Base-by-base conservation (phyloP, 495 filamentous ascomycete species). In the Aspergillus nidulans region DNA sequence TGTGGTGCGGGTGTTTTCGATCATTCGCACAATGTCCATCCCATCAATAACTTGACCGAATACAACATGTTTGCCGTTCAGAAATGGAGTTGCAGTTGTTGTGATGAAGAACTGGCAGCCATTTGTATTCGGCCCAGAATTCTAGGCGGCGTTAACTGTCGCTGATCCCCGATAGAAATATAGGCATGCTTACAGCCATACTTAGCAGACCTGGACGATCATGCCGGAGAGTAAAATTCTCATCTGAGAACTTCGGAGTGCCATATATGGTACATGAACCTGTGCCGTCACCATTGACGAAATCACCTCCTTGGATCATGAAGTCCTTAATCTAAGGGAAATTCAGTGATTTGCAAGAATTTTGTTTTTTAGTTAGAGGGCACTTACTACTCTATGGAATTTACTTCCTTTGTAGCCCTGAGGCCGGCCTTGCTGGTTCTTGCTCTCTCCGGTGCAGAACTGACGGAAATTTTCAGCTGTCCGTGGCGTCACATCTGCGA, bases 21-120 rank as follows among this genome's bases (percentile, higher is more conserved):
- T 83, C 80, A 96, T 98, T 47, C 68, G 76, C 34, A 96, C 82
- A 9, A 96, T 83, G 34, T 97, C 90, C 80, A 97, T 86, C 32
- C 94, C 92, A 41, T 91, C 88, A 43, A 91, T 76, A 1, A 98
- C 92, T 65, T 87, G 85, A 23, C 94, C 95, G 64, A 97, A 97
- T 1, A 97, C 91, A 39, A 97, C 92, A 65, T 98, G 95, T 69
- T 96, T 96, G 59, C 81, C 82, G 68, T 97, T 89, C n/a, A 98
- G 74, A 66, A 92, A 95, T 1, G 90, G 89, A 0, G 91, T 89
- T 4, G 87, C 75, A 10, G 86, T 87, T 0, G 88, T 91, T 3
- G 90, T 96, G 71, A 97, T 92, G 77, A 98, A 98, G 73, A 98
- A 98, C 68, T 97, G 95, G 52, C 84, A 92, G 13, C 95, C 95